Evolutionary conservation across 768 basidiomycete species (phyloP), one percentile per base, ranked within the genome.

Genomic region (Butyriboletus loyo): DNA sequence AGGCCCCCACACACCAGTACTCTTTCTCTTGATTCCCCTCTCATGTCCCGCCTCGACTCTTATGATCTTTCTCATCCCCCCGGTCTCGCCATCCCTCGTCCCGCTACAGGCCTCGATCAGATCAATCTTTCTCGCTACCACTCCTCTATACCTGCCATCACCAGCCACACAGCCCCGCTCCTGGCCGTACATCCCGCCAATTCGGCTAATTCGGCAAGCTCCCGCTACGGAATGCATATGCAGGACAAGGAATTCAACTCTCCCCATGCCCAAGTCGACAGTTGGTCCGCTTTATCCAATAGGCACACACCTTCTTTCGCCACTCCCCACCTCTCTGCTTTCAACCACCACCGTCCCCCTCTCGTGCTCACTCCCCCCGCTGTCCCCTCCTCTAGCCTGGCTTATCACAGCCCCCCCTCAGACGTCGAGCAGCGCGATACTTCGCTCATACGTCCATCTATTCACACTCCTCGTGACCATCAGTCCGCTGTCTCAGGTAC

Each of bases 311-410:
- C 61, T 39, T 59, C 59, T 46, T 62, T 60, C 46, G 42, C 58
- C 46, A 39, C 67, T 31, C 54, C 56, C 5, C 64, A 56, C 54
- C 48, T 65, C 49, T 67, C 73, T 66, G 74, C 76, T 70, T 70
- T 77, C 65, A 77, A 76, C 68, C 76, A 76, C 72, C 74, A 75
- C 67, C 60, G 68, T 46, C 72, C 73, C 55, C 69, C 75, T 52
- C 71, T 73, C 51, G 66, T 53, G 39, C 58, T 40, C 31, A 50
- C 50, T 28, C 59, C 65, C 22, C 52, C 68, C 61, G 59, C 70
- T 56, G 31, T 42, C 47, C 50, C 52, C 30, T 22, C 63, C n/a
- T 46, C 61, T 10, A 53, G 45, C 46, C 24, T 59, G 37, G 38
- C 53, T 50, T 54, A 62, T 56, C 62, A 56, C 37, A 59, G 5